Evolutionary conservation across 2,329 filamentous ascomycete species (phyloP).

Genomic region (Aspergillus ustus): DNA sequence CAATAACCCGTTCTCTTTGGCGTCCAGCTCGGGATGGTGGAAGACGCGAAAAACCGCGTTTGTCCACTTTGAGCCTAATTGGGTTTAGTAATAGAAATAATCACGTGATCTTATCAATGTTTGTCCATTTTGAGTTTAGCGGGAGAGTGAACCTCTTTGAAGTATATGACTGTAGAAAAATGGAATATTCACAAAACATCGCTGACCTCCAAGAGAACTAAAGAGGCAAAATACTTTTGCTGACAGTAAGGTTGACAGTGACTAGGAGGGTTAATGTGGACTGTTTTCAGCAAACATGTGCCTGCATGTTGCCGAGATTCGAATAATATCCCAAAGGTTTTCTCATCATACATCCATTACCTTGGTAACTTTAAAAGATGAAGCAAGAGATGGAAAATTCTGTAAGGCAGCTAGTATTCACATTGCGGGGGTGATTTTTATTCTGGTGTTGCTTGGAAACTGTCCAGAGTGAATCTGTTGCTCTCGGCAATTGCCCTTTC

Average conservation of each 20-base stretch:
- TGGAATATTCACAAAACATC: background rate
- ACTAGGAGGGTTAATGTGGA: background rate
- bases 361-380: background rate
- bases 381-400: background rate
- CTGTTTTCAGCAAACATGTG: slow-evolving; percentile 1
- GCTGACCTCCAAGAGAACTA: background rate
- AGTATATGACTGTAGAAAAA: slow-evolving; percentile 3
- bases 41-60: slow-evolving; percentile 33
- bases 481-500: slow-evolving; percentile 1
- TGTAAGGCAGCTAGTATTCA: background rate
- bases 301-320: slow-evolving; percentile 10
- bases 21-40: slow-evolving; percentile 5
- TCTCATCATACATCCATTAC: background rate
- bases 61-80: slow-evolving; percentile 36
- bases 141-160: background rate
- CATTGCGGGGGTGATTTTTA: background rate
- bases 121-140: slow-evolving; percentile 31
- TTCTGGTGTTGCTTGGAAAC: background rate
- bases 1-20: slow-evolving; percentile 7
- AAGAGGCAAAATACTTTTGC: background rate
- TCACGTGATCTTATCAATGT: slow-evolving; percentile 1
- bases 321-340: background rate
- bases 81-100: background rate
- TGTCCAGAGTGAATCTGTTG: background rate
- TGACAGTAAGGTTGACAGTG: background rate